phyloP scores from a whole-genome alignment of 805 yeast species.

The Wickerhamiella nectarea region DNA sequence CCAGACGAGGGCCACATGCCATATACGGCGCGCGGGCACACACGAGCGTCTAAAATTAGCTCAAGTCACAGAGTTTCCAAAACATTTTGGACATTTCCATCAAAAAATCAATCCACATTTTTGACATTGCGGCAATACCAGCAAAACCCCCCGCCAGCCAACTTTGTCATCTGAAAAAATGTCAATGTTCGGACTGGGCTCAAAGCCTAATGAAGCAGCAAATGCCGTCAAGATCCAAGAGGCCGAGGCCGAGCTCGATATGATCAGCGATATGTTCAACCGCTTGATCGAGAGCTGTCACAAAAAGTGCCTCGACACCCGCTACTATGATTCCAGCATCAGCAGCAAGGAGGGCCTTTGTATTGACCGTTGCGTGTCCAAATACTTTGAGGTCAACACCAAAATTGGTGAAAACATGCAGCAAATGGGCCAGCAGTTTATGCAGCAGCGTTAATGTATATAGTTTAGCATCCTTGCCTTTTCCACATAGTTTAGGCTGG shows the following conservation, averaged over 20 bases:
- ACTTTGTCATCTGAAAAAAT: constrained; percentile 14
- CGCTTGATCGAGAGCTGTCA: constrained; percentile 78
- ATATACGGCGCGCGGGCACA: no score
- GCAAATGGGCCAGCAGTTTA: constrained; percentile 21
- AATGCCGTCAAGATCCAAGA: constrained; percentile 35
- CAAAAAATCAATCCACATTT: no score
- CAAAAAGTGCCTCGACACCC: constrained; percentile 54
- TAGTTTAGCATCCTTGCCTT: no score
- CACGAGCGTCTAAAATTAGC: no score
- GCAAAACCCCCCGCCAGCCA: neutral
- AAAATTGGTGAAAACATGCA: constrained; percentile 66
- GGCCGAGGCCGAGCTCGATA: constrained; percentile 93
- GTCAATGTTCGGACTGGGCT: constrained; percentile 39
- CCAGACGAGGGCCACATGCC: no score
- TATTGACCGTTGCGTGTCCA: constrained; percentile 89
- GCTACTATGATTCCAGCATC: constrained; percentile 60
- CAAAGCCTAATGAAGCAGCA: constrained; percentile 30
- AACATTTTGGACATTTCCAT: no score
- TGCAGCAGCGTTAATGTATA: constrained; percentile 8
- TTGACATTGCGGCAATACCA: no score
- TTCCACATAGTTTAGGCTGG: no score
- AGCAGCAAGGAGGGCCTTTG: constrained; percentile 73
- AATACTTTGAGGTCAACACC: constrained; percentile 86
- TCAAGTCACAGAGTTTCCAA: no score
- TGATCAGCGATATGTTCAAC: constrained; percentile 97